phyloP scores from a whole-genome alignment of 768 basidiomycete genomes.

The Lactarius sp. region DNA sequence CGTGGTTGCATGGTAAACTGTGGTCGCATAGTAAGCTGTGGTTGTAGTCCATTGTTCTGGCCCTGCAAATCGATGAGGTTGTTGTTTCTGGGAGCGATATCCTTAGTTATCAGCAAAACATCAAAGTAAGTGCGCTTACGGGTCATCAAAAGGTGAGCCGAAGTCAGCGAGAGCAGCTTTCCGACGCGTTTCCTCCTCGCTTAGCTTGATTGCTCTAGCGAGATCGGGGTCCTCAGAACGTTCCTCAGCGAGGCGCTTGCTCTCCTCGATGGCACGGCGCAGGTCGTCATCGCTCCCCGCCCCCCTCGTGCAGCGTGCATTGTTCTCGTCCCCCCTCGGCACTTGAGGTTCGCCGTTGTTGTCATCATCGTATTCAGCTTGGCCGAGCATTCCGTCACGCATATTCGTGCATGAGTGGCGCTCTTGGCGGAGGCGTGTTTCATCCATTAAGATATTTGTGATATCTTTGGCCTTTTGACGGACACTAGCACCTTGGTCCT shows the following conservation, averaged over 20 bases:
- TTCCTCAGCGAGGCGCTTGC: conserved; percentile 72
- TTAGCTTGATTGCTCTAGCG: conserved; percentile 73
- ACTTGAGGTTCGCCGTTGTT: conserved; percentile 26
- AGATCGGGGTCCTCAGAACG: conserved; percentile 82
- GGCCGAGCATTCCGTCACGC: conserved; percentile 90
- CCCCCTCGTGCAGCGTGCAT: conserved; percentile 32
- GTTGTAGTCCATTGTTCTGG: conserved; percentile 44
- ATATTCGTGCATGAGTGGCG: conserved; percentile 79
- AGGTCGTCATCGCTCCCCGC: conserved; percentile 66
- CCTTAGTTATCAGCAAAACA: conserved; percentile 2
- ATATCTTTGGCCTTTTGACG: conserved; percentile 98
- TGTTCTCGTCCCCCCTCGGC: conserved; percentile 44
- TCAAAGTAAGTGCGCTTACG: conserved; percentile 44
- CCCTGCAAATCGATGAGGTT: conserved; percentile 18
- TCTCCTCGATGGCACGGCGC: conserved; percentile 81
- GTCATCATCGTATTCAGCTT: conserved; percentile 39
- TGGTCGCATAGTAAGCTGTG: conserved; percentile 75
- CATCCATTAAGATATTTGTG: conserved; percentile 86
- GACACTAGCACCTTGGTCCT: conserved; percentile 98
- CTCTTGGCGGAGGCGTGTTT: conserved; percentile 78
- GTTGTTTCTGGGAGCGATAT: conserved; percentile 9
- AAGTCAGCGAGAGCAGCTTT: conserved; percentile 65
- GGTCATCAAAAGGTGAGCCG: conserved; percentile 79
- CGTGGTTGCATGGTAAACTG: conserved; percentile 54
- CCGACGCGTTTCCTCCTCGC: conserved; percentile 80